Base-by-base conservation (phyloP, 1,139 yeast species). In the Kluyveromyces marxianus region DNA sequence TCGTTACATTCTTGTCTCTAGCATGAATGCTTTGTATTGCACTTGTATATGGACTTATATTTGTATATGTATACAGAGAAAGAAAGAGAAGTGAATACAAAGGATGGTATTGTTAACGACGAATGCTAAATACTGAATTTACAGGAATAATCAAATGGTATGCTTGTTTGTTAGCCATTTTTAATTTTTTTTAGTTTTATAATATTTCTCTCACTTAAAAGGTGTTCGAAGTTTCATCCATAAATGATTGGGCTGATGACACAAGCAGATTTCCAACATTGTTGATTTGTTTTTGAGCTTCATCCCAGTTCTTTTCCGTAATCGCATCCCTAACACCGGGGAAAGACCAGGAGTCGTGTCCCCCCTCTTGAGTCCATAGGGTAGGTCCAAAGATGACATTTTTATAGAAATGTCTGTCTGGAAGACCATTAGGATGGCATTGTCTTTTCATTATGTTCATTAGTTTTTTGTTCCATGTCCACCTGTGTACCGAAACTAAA, bases 401-500 rank as follows among this genome's bases (percentile, higher is more conserved):
- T 57, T 75, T 72, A 59, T 78, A 85, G 70, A 94, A 90, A 25
- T 77, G 71, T 41, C 96, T 71, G 4, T 67, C 61, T 3, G 75
- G 74, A 7, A 75, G 60, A 2, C 82, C 80, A 24, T 66, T 70
- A 3, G 70, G 66, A 24, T 70, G 66, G 27, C 81, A 58, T 52
- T 84, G 71, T 26, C 71, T 69, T 54, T 75, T 76, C 53, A 81
- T 85, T 47, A 87, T 71, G 21, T 69, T 66, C 21, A 77, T 66
- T 59, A 88, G 66, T 50, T 79, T 77, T 30, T 79, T 74, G 65
- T 90, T 90, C 88, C 95, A 84, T 50, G 77, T 77, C 83, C 88
- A 78, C 56, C 97, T 72, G 54, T 77, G 80, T 49, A 81, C 75
- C 0, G 90, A 76, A 47, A 84, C 69, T 41, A 83, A 63, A 3